Evolutionary conservation across 768 basidiomycete species (phyloP).

Genomic region (Boletus subcaerulescens): DNA sequence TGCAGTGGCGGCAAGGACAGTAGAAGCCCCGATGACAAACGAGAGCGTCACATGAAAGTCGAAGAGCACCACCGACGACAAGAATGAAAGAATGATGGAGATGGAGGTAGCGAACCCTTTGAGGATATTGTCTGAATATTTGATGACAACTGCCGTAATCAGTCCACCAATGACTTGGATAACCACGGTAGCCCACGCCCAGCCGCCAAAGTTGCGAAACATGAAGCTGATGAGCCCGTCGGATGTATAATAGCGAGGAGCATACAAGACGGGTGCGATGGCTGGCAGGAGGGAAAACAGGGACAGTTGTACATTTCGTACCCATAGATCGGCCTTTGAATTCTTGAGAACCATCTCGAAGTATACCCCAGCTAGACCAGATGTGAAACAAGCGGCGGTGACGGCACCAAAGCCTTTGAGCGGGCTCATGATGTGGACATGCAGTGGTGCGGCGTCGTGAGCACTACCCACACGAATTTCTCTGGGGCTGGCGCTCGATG

Average conservation of each 20-base stretch:
- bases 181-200: slow-evolving; percentile 93
- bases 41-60: slow-evolving; percentile 83
- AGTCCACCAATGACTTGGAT: slow-evolving; percentile 93
- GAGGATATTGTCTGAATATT: slow-evolving; percentile 92
- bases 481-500: slow-evolving; percentile 29
- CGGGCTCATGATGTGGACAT: slow-evolving; percentile 76
- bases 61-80: slow-evolving; percentile 89
- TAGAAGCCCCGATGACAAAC: slow-evolving; percentile 82
- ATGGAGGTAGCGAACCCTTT: slow-evolving; percentile 98
- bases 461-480: slow-evolving; percentile 60
- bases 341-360: slow-evolving; percentile 92
- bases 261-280: slow-evolving; percentile 71
- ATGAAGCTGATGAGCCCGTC: slow-evolving; percentile 53
- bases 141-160: slow-evolving; percentile 93
- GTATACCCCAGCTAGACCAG: slow-evolving; percentile 88
- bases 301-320: slow-evolving; percentile 86
- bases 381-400: slow-evolving; percentile 82
- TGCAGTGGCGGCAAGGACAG: slow-evolving; percentile 87
- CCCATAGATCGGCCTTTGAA: slow-evolving; percentile 82
- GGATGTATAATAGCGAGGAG: slow-evolving; percentile 40
- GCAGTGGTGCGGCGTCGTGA: slow-evolving; percentile 55
- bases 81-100: slow-evolving; percentile 92
- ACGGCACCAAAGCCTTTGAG: slow-evolving; percentile 83
- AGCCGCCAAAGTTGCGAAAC: slow-evolving; percentile 84
- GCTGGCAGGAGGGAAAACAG: slow-evolving; percentile 91